phyloP scores from a whole-genome alignment of 2,329 filamentous ascomycete species.

The Calycina herbarum region DNA sequence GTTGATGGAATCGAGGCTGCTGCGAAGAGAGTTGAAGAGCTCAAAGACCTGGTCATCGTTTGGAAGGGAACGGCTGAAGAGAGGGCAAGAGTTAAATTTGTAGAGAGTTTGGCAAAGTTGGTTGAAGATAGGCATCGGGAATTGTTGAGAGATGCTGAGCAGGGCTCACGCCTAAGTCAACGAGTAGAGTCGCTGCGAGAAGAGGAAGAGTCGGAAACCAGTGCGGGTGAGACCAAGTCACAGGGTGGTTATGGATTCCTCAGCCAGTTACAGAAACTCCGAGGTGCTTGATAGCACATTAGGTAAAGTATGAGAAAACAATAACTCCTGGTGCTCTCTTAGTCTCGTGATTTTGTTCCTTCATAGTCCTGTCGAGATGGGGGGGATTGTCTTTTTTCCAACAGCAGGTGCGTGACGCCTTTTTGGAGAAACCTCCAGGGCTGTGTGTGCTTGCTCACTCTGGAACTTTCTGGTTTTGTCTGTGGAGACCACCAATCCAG shows the following conservation, averaged over 20 bases:
- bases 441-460: no score
- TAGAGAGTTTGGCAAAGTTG: conserved; percentile 77
- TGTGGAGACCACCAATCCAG: no score
- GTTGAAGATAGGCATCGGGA: conserved; percentile 68
- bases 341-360: background rate
- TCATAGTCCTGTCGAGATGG: no score
- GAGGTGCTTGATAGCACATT: conserved; percentile 31
- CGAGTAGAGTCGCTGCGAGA: conserved; percentile 31
- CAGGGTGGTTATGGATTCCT: conserved; percentile 39
- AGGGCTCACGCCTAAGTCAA: conserved; percentile 30
- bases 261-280: conserved; percentile 39
- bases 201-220: conserved; percentile 19
- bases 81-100: conserved; percentile 76
- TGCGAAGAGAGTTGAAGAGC: conserved; percentile 68
- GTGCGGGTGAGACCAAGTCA: conserved; percentile 27
- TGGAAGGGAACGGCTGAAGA: conserved; percentile 98
- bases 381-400: no score
- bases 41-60: conserved; percentile 74
- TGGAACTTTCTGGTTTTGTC: no score
- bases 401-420: background rate
- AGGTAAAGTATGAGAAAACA: background rate
- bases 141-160: conserved; percentile 35
- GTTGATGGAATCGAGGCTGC: conserved; percentile 73
- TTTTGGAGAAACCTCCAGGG: no score
- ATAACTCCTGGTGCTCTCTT: background rate